phyloP scores from a whole-genome alignment of 305 asterid genomes.

The Plantago lanceolata region DNA sequence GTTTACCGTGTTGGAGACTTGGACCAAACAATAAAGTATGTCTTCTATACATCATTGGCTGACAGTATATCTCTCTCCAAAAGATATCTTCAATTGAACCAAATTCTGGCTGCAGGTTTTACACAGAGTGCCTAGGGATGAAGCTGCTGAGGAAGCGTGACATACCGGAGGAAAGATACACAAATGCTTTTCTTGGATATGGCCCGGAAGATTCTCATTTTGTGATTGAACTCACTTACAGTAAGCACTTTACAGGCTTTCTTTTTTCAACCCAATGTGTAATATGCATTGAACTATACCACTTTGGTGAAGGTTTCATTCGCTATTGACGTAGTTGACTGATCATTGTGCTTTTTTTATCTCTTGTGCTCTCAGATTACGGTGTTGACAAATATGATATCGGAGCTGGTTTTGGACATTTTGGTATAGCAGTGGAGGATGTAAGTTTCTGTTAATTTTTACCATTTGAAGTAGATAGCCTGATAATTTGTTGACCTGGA shows the following conservation, averaged over 20 bases:
- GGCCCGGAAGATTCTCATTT: conserved; percentile 98
- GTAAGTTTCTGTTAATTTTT: conserved; percentile 47
- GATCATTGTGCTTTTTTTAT: conserved; percentile 15
- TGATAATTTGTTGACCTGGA: conserved; percentile 3
- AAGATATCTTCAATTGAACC: conserved; percentile 14
- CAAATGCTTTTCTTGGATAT: conserved; percentile 96
- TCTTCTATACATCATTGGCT: conserved; percentile 17
- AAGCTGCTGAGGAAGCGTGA: conserved; percentile 92
- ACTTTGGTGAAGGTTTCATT: conserved; percentile 7
- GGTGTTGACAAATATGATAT: conserved; percentile 91
- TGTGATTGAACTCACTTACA: conserved; percentile 93
- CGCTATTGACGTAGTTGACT: conserved; percentile 16
- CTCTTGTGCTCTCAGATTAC: conserved; percentile 62
- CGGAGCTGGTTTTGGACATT: conserved; percentile 90
- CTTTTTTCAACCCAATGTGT: not conserved
- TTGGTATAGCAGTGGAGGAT: conserved; percentile 94
- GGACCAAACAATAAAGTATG: conserved; percentile 92
- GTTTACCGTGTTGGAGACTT: conserved; percentile 97
- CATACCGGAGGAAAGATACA: conserved; percentile 87
- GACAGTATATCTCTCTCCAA: conserved; percentile 9
- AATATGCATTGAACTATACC: conserved; percentile 17
- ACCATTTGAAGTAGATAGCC: conserved; percentile 12
- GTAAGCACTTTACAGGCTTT: conserved; percentile 37
- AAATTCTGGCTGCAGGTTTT: conserved; percentile 61
- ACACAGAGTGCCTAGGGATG: conserved; percentile 96